Percentiles rank a stretch among this genome's conserved stretches.
Conservation (phyloP, 2,329 filamentous ascomycete species). For the Penicillium oxalicum region DNA sequence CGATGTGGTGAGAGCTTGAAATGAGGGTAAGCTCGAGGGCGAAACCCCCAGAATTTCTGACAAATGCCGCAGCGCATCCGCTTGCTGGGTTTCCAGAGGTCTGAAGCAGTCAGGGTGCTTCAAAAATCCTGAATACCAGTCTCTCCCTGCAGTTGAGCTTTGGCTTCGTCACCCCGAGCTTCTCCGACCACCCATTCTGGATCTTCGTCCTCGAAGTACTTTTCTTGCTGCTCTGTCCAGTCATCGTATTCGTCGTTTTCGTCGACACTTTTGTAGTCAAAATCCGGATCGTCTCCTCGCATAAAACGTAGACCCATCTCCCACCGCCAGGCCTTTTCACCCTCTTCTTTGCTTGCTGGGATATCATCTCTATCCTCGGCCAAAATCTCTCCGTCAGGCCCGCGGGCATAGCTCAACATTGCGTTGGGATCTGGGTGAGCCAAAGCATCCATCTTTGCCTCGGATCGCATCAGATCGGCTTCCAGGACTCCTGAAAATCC, state of each 20-base stretch:
- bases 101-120: neutral
- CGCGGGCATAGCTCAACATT: slow-evolving; percentile 47
- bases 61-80: too few relatives aligned
- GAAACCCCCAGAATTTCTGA: neutral
- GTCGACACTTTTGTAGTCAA: slow-evolving; percentile 69
- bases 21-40: too few relatives aligned
- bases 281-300: slow-evolving; percentile 67
- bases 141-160: slow-evolving; percentile 46
- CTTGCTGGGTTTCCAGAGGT: neutral
- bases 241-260: slow-evolving; percentile 66
- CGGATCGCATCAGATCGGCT: slow-evolving; percentile 68
- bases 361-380: slow-evolving; percentile 55
- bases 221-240: slow-evolving; percentile 59
- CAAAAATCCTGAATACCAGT: slow-evolving; percentile 69
- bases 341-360: slow-evolving; percentile 59
- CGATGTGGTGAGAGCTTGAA: too few relatives aligned
- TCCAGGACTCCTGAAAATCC: slow-evolving; percentile 76
- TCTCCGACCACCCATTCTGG: slow-evolving; percentile 56
- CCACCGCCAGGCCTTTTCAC: slow-evolving; percentile 61
- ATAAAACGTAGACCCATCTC: slow-evolving; percentile 72
- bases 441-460: slow-evolving; percentile 64
- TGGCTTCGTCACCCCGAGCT: slow-evolving; percentile 30
- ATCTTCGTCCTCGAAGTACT: slow-evolving; percentile 75
- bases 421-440: slow-evolving; percentile 48
- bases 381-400: slow-evolving; percentile 51